Conservation (phyloP, 108 stramenopile species). For the Schizochytrium sp. region DNA sequence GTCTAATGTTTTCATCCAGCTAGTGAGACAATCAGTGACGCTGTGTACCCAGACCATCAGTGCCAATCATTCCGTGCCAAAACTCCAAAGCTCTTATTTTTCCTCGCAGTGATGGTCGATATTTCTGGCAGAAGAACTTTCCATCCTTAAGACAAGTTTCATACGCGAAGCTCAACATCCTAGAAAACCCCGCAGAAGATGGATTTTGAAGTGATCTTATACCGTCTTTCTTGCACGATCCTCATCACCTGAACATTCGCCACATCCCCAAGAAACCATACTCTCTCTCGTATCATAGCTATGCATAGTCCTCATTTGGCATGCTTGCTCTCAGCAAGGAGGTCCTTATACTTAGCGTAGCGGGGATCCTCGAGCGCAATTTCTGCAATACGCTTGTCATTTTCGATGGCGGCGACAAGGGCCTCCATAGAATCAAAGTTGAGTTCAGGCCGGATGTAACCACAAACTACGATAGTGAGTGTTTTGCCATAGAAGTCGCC, state of each 20-base stretch:
- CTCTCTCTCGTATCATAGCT: too few species aligned
- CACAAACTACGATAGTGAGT: slow-evolving; percentile 68
- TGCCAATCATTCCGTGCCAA: not conserved
- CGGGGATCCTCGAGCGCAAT: not conserved
- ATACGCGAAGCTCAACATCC: too few species aligned
- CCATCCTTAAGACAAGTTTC: too few species aligned
- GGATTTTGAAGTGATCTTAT: too few species aligned
- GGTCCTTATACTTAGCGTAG: not conserved
- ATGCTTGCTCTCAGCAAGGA: not conserved
- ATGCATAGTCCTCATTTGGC: not conserved
- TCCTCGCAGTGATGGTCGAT: too few species aligned
- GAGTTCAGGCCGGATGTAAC: slow-evolving; percentile 74
- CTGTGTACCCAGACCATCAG: not conserved
- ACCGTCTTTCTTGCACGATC: too few species aligned
- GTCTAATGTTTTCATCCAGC: too few species aligned
- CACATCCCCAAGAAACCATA: too few species aligned
- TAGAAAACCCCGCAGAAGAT: too few species aligned
- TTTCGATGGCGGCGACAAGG: slow-evolving; percentile 30
- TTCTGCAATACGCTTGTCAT: not conserved
- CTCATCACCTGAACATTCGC: too few species aligned
- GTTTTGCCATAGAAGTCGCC: slow-evolving; percentile 76
- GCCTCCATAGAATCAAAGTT: slow-evolving; percentile 72
- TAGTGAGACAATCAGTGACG: not conserved
- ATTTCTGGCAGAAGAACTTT: too few species aligned
- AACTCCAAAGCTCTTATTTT: too few species aligned